Evolutionary conservation across 2,329 filamentous ascomycete species (phyloP), one percentile per base, ranked within the genome.

Genomic region (Alternaria atra): DNA sequence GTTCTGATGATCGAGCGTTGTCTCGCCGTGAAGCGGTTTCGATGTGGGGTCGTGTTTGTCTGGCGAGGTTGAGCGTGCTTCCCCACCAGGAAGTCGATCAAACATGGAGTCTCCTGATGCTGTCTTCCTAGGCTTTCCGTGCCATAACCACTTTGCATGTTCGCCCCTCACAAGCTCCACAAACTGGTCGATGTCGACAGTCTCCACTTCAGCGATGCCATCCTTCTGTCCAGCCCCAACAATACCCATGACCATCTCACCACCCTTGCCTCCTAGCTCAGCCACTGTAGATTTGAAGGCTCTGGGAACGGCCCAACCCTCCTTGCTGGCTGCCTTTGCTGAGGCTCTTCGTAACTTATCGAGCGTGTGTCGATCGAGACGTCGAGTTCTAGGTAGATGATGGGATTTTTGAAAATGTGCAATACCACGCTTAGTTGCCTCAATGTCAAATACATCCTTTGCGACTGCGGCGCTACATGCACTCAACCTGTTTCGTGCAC

Each of bases 281-380:
- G 91, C 93, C 47, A 98, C 91, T 0, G 94, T 97, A 3, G 93
- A 97, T 76, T 98, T 98, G 71, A 99, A 93, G 17, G 94, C 94
- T 72, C 92, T 90, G 52, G 93, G 92, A n/a, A 96, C 92, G 15
- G 90, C 91, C 92, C 94, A 97, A 3, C 91, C 91, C 74, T 97
- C 93, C 34, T 92, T 91, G 52, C 90, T 91, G 2, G 93, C 94
- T 32, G 93, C 93, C 77, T 97, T 98, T 39, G 92, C 92, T 12
- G 94, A 97, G n/a, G 85, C 87, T 48, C 87, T 88, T 70, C 96
- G 94, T 44, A 99, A 83, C 57, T 87, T 89, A 57, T 94, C 88
- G 35, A 98, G 82, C 0, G 94, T 98, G 71, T 90, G 88, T 30
- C 92, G 87, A 78, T 98, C 94, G 8, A 99, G 82, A 39, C 92